Base-by-base conservation (phyloP, 257 asterid species). In the Coffea eugenioides region DNA sequence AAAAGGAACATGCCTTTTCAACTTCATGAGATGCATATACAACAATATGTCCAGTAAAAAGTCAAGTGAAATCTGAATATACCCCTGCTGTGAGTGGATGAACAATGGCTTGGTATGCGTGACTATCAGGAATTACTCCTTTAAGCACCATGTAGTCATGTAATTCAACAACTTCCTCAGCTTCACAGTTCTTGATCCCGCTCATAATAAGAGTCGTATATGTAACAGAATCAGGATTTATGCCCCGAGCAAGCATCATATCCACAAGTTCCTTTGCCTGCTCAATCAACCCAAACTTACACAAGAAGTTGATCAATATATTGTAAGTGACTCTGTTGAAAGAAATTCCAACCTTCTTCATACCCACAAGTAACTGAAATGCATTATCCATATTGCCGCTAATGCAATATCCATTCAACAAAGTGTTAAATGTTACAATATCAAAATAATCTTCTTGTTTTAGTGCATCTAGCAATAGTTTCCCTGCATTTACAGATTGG, bases 361-460 rank as follows among this genome's bases (percentile, higher is more conserved):
- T 90, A 46, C 13, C 77, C 67, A n/a, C 57, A 77, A 93, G 87
- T 80, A 92, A 83, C 59, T 51, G 75, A 45, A 90, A 82, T 8
- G 90, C 96, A 78, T 88, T 87, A 1, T 83, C 67, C 71, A 88
- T 65, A 79, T 84, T 86, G 77, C 94, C 91, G 2, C 65, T 34
- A 14, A 70, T 65, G 83, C 93, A 94, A 51, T 88, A 91, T 46
- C 91, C 87, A 25, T 83, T 88, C 87, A 92, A 82, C 88, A 92
- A 80, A 3, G 92, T 88, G 86, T 91, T 89, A 79, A 81, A 90
- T 36, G 91, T 87, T 25, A 92, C 67, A 2, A 86, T 74, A 78
- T 93, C 94, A 41, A 83, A 89, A 54, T 86, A 79, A 77, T 81
- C 87, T 71, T 84, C 75, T 73, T 52, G 78, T 79, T 79, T 84